Evolutionary conservation across 768 basidiomycete genomes (phyloP), one percentile per base, ranked within the genome.

Genomic region (Boletus subparvulus): DNA sequence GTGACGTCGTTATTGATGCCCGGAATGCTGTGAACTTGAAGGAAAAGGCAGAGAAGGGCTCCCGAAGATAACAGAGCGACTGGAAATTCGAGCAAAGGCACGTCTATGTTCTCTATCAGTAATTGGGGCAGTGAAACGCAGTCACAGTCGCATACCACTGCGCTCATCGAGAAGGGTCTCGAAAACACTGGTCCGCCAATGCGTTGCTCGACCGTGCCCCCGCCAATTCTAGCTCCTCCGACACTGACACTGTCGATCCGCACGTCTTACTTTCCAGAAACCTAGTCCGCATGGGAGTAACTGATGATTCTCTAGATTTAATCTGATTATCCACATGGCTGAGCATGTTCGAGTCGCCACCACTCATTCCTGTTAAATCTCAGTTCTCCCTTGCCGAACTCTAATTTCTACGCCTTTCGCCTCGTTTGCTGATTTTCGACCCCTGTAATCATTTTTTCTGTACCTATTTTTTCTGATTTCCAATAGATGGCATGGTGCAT

Each of bases 41-140:
- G 46, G 47, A 54, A 19, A 57, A 48, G 52, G 35, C 8, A 1
- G 50, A 52, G 4, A 56, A 56, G 50, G 52, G 42, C 13, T 54
- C 21, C 41, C 16, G 2, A 54, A 48, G 56, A 43, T 17, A 16
- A 58, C 47, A 48, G 54, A 19, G 47, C 12, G 2, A 48, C 52
- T 0, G 35, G 36, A 7, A 58, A 48, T 3, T 54, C 54, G 52
- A 58, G 52, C 52, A 58, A 58, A 44, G 52, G 35, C 1, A 30
- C 8, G 0, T 49, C 35, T 0, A 54, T 58, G 47, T 58, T 58
- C n/a, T 58, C 56, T 33, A 32, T 55, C 33, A 21, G 4, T 17
- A 54, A 58, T 28, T 57, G 52, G 56, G 41, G 47, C 12, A 28
- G 33, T 3, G 12, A 57, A 48, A 57, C 12, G 2, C 21, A 21